Base-by-base conservation (phyloP, 202 grass and related monocot genomes). In the Bolboschoenoplectus hybrid region DNA sequence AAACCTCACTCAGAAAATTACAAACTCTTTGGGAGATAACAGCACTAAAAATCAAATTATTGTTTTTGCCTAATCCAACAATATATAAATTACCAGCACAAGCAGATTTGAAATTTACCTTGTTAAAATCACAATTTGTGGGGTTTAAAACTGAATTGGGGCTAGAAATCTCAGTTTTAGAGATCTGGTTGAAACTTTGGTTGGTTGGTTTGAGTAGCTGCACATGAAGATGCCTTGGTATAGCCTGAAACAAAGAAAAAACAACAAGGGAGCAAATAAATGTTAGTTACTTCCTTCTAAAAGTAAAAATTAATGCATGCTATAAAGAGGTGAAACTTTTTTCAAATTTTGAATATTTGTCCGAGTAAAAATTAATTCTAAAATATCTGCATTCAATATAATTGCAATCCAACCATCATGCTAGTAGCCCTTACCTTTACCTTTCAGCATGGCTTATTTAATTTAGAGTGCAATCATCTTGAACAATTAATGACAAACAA, bases 61-160 rank as follows among this genome's bases (percentile, higher is more conserved):
- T 43, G 14, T 80, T 53, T 53, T 14, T 43, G 43, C 35, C 16
- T 57, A 60, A 40, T 14, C 32, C 12, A n/a, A 76, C 72, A 17
- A 77, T 56, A 77, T 77, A 77, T 77, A 55, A 56, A 55, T 38
- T 56, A 56, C 34, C 34, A 78, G 13, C 34, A 39, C 51, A 80
- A 6, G 4, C 14, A 14, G 84, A 44, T 26, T 70, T 10, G 47
- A 67, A 80, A 46, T 13, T 92, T 87, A 97, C 93, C 93, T 89
- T 96, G 74, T 89, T 91, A 14, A 91, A 89, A 80, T 97, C 86
- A 52, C 91, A 89, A 66, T 91, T 91, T 86, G 92, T 92, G 19
- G 83, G 83, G 84, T 95, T 89, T 84, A 97, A 85, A 63, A 99
- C 97, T 81, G 93, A 99, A 82, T 92, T 95, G 26, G 97, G 97